These are phyloP conservation scores for Vigna reflexopilosa DNA, from an alignment of 306 rosid genomes.

Conservation along the genomic window DNA sequence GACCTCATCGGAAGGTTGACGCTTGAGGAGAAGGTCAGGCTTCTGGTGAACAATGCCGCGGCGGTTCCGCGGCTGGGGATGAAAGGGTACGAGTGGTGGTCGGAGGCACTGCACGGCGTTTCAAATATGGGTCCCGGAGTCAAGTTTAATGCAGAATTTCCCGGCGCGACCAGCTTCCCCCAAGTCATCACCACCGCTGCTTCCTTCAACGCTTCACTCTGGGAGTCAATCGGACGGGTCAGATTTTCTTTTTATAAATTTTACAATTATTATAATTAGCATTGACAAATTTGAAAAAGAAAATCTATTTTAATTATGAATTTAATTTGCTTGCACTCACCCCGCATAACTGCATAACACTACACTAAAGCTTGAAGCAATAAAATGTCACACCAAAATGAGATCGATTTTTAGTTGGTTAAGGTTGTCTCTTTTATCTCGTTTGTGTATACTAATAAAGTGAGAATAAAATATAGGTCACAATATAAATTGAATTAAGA, in stretches of 20 bases:
- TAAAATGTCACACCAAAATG: too few species aligned
- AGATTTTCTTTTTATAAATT: conserved; percentile 8
- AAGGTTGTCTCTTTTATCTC: too few species aligned
- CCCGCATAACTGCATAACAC: too few species aligned
- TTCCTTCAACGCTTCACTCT: conserved; percentile 83
- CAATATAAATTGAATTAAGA: not conserved
- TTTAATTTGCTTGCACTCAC: too few species aligned
- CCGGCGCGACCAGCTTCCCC: conserved; percentile 90
- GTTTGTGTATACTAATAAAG: not conserved
- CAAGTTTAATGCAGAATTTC: conserved; percentile 63
- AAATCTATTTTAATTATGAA: too few species aligned
- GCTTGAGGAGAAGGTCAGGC: conserved; percentile 71
- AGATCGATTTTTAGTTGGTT: too few species aligned
- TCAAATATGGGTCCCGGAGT: conserved; percentile 93
- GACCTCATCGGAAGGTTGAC: conserved; percentile 80
- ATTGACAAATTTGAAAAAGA: too few species aligned
- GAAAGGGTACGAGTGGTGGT: conserved; percentile 93
- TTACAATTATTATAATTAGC: too few species aligned
- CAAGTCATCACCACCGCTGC: conserved; percentile 97
- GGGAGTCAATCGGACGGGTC: conserved; percentile 96
- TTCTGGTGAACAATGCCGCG: conserved; percentile 72
- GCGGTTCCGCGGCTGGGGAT: conserved; percentile 80
- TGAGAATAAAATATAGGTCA: too few species aligned
- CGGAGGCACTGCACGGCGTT: conserved; percentile 97
- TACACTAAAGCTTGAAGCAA: too few species aligned